A percentile compares a stretch with the other conserved stretches of the same genome.
Conservation (phyloP, 495 filamentous ascomycete genomes). For the Emericellopsis terricola region DNA sequence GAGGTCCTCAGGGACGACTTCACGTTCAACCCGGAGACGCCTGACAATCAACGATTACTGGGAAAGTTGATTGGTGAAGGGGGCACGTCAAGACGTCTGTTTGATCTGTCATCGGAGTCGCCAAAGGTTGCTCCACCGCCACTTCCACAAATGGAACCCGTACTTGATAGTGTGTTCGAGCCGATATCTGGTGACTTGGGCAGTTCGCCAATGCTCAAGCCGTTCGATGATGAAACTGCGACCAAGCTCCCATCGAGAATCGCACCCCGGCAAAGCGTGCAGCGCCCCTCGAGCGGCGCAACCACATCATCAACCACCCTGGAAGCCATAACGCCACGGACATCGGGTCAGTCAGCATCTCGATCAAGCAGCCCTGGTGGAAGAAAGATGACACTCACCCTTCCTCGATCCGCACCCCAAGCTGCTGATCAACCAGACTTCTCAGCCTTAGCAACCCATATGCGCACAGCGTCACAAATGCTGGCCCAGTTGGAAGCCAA, state of each 20-base stretch:
- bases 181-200: constrained; percentile 53
- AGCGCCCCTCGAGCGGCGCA: constrained; percentile 35
- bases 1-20: constrained; percentile 60
- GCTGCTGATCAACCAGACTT: constrained; percentile 46
- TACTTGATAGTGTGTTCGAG: constrained; percentile 58
- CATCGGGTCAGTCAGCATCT: constrained; percentile 34
- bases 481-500: constrained; percentile 57
- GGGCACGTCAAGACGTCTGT: constrained; percentile 41
- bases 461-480: constrained; percentile 67
- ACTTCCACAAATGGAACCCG: constrained; percentile 18
- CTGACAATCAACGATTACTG: constrained; percentile 43
- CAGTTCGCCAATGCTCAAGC: constrained; percentile 43
- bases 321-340: constrained; percentile 38
- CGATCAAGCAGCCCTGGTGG: constrained; percentile 41
- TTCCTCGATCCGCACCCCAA: constrained; percentile 10
- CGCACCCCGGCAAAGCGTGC: constrained; percentile 2
- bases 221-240: constrained; percentile 21
- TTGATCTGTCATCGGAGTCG: constrained; percentile 40
- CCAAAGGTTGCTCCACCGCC: constrained; percentile 14
- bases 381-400: constrained; percentile 28
- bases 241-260: constrained; percentile 5
- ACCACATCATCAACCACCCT: constrained; percentile 29
- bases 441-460: constrained; percentile 58
- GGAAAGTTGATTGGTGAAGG: constrained; percentile 41
- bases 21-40: constrained; percentile 49